Percentiles rank a stretch among this genome's conserved stretches.
phyloP scores from a whole-genome alignment of 164 flowering plant genomes.

The Tetrastigma voinierianum region DNA sequence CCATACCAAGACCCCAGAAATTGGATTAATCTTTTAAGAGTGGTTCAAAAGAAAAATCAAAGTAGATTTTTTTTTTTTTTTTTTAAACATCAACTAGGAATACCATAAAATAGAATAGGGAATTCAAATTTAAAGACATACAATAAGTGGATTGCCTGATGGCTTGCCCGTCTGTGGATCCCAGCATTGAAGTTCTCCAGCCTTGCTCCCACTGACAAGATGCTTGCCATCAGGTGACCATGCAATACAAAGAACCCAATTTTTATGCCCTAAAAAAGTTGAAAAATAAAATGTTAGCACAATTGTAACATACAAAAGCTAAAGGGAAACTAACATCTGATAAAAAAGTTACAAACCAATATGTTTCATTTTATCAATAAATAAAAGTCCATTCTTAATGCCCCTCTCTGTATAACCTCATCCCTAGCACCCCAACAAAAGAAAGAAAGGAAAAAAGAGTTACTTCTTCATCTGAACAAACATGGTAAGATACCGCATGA shows the following conservation, averaged over 20 bases:
- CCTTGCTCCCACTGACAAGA: conserved; percentile 94
- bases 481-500: too few species aligned
- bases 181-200: conserved; percentile 89
- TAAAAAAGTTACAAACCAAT: neutral
- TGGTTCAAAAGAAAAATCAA: neutral
- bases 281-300: conserved; percentile 1
- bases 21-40: too few species aligned
- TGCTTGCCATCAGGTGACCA: conserved; percentile 98
- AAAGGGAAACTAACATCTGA: too few species aligned
- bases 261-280: conserved; percentile 73
- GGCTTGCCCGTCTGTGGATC: conserved; percentile 83
- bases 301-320: neutral
- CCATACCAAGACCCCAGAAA: too few species aligned
- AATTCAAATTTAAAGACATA: conserved; percentile 16
- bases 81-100: neutral
- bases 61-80: too few species aligned
- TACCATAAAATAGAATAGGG: neutral
- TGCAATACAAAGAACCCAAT: conserved; percentile 96
- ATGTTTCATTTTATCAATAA: neutral
- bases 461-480: too few species aligned
- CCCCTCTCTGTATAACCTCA: neutral
- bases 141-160: conserved; percentile 72
- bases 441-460: too few species aligned
- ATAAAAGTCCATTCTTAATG: neutral
- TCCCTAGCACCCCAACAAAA: too few species aligned